A percentile compares a stretch with the other conserved stretches of the same genome.
Conservation (phyloP, 176 grass and related monocot species). For the Poa annua region DNA sequence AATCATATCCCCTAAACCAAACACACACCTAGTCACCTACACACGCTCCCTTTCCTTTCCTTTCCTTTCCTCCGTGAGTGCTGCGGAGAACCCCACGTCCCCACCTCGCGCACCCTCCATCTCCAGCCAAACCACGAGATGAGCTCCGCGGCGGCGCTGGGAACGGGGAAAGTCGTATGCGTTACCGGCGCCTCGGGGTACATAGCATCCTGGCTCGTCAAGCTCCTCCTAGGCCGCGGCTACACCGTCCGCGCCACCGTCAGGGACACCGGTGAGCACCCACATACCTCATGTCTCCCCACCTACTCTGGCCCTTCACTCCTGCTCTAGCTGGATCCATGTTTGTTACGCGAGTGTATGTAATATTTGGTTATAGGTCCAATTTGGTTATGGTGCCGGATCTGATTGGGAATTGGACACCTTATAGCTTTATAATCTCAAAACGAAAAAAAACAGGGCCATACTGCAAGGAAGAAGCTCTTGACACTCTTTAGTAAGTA, state of each 20-base stretch:
- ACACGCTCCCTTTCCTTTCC: too few relatives aligned
- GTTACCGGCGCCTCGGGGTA: slow-evolving; percentile 50
- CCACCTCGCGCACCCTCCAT: neutral
- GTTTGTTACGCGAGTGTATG: neutral
- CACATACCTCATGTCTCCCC: neutral
- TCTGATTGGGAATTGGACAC: neutral
- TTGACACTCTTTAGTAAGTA: neutral
- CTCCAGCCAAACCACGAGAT: neutral
- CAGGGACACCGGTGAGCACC: neutral
- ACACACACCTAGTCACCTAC: too few relatives aligned
- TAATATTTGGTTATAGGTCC: neutral
- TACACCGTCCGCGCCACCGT: slow-evolving; percentile 44
- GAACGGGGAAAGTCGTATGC: slow-evolving; percentile 33
- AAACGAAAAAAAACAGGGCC: neutral
- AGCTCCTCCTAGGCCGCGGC: slow-evolving; percentile 51
- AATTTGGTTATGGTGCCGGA: neutral
- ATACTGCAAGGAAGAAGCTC: neutral
- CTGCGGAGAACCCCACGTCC: too few relatives aligned
- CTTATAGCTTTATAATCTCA: neutral
- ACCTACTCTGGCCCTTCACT: neutral
- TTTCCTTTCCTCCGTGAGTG: too few relatives aligned
- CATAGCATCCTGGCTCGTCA: slow-evolving; percentile 51
- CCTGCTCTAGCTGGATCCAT: neutral
- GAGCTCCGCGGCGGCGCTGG: neutral
- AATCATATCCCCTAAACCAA: too few relatives aligned